Evolutionary conservation across 495 filamentous ascomycete species (phyloP).

Genomic region (Hypoxylon fuscum): DNA sequence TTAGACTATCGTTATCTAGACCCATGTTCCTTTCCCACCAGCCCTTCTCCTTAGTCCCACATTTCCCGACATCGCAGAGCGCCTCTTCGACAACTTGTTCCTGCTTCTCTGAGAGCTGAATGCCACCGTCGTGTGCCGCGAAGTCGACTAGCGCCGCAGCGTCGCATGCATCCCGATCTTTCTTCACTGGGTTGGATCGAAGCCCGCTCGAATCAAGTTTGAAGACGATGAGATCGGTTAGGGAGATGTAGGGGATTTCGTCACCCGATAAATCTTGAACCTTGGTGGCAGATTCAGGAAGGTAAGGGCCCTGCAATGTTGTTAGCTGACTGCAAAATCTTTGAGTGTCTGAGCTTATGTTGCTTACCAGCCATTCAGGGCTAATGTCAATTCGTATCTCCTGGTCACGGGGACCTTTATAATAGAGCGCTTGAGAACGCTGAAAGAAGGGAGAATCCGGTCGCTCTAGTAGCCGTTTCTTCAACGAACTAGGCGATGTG

Average conservation of each 20-base stretch:
- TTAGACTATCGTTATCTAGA: neutral
- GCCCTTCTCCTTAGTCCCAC: constrained; percentile 32
- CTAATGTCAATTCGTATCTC: constrained; percentile 33
- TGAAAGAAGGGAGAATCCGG: constrained; percentile 37
- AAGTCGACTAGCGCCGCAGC: constrained; percentile 32
- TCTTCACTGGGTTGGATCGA: constrained; percentile 24
- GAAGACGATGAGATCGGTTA: constrained; percentile 39
- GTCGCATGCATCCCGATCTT: constrained; percentile 30
- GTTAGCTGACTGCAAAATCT: constrained; percentile 8
- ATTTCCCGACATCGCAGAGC: constrained; percentile 35
- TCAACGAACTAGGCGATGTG: constrained; percentile 27
- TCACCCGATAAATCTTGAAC: constrained; percentile 27
- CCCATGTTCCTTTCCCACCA: constrained; percentile 40
- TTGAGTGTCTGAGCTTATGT: neutral
- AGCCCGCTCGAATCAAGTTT: constrained; percentile 39
- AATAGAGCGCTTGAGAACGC: constrained; percentile 25
- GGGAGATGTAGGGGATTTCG: constrained; percentile 38
- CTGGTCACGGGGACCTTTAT: constrained; percentile 23
- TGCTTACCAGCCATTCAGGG: constrained; percentile 37
- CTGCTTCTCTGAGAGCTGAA: constrained; percentile 32
- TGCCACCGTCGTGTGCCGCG: constrained; percentile 1
- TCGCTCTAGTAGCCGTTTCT: constrained; percentile 32
- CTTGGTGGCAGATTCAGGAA: constrained; percentile 26
- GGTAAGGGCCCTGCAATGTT: constrained; percentile 27
- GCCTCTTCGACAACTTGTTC: constrained; percentile 39